Evolutionary conservation across 2,329 filamentous ascomycete species (phyloP).

Genomic region (Diaporthe batatas): DNA sequence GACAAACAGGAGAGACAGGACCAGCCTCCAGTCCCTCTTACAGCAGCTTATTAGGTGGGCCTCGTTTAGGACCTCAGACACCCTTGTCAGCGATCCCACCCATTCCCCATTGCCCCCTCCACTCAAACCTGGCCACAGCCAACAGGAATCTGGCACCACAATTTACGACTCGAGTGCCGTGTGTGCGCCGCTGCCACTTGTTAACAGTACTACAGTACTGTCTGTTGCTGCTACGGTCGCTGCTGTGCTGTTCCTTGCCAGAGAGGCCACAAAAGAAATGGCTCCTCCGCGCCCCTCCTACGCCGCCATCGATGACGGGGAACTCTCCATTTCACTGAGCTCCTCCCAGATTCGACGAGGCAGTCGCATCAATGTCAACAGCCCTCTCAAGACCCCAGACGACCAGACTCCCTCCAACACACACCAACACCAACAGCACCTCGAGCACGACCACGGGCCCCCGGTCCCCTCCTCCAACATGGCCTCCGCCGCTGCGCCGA

Average conservation of each 20-base stretch:
- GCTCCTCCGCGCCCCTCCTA: constrained; percentile 65
- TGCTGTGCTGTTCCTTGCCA: constrained; percentile 30
- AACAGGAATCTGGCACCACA: constrained; percentile 37
- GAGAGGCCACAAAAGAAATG: constrained; percentile 52
- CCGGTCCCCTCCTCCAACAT: constrained; percentile 51
- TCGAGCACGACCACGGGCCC: constrained; percentile 32
- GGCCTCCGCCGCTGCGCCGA: constrained; percentile 48
- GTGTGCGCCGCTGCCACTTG: constrained; percentile 26
- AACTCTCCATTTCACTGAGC: constrained; percentile 82
- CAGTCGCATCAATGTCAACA: constrained; percentile 56
- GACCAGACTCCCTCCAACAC: constrained; percentile 46
- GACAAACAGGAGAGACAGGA: background rate
- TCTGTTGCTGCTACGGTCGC: constrained; percentile 16
- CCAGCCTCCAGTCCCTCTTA: constrained; percentile 21
- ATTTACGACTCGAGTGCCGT: constrained; percentile 33
- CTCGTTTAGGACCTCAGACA: constrained; percentile 23
- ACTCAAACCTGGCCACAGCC: constrained; percentile 36
- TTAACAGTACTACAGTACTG: constrained; percentile 34
- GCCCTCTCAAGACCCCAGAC: constrained; percentile 47
- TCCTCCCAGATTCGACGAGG: constrained; percentile 72
- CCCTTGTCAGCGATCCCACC: constrained; percentile 42
- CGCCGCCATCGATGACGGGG: constrained; percentile 74
- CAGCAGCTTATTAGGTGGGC: constrained; percentile 40
- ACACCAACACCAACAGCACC: background rate
- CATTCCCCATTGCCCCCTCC: constrained; percentile 25